Evolutionary conservation across 352 stramenopile genomes (phyloP), one percentile per base, ranked within the genome.

Genomic region (Plasmopara muralis): DNA sequence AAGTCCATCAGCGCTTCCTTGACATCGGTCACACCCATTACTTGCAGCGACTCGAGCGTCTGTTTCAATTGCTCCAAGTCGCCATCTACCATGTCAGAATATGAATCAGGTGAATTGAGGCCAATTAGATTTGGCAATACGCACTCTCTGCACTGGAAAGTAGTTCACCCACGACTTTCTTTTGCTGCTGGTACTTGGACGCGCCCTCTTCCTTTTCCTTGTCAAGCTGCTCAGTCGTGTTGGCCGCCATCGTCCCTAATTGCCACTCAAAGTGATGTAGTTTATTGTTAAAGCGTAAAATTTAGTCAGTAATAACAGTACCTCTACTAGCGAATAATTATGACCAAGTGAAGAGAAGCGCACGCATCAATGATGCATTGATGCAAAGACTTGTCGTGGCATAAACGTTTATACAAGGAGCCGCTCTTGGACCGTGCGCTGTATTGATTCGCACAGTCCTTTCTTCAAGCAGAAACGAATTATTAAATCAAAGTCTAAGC

Each of bases 101-200:
- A 0, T 29, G 33, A 16, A 51, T 20, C 46, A 40, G 1, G 31
- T 45, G 43, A 50, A 15, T 42, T 29, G 20, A 41, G 16, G 4
- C 15, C 4, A 33, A 33, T 33, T 25, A 39, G 16, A 39, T 9
- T 5, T 10, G 37, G 4, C 9, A 47, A 25, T 43, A 49, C 40
- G n/a, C 55, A 92, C 81, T 82, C 59, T 92, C 74, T 20, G 81
- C 76, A 46, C 71, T 84, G 41, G 70, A 77, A 43, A 89, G 72
- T 37, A 92, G 65, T 40, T 89, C 71, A 18, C 64, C 63, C 31
- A 88, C 74, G n/a, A 92, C 59, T 60, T 92, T 69, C 62, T 86
- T 86, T 54, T 92, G 76, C 55, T 80, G 71, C 54, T 92, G 72
- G 64, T 83, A 92, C 57, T 89, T 66, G 55, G 70, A 76, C 33